A percentile compares a stretch with the other conserved stretches of the same genome.
phyloP scores from a whole-genome alignment of 2,329 filamentous ascomycete genomes.

The Exophiala xenobiotica region DNA sequence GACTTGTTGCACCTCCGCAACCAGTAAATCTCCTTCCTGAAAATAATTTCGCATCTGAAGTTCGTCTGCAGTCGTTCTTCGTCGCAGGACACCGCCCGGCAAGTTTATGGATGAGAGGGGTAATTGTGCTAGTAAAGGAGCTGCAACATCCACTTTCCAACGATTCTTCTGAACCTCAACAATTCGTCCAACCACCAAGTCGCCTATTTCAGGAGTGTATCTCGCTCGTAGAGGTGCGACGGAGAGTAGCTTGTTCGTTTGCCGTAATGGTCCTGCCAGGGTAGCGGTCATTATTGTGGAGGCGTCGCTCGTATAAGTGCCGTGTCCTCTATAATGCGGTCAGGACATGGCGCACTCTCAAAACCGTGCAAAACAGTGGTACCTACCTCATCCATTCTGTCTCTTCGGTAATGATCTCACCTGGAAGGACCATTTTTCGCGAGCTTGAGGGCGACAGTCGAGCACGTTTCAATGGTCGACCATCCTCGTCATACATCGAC shows the following conservation, averaged over 20 bases:
- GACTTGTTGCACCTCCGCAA: conserved; percentile 90
- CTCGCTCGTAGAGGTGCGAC: conserved; percentile 86
- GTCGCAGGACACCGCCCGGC: conserved; percentile 85
- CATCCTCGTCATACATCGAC: conserved; percentile 48
- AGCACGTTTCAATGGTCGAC: conserved; percentile 42
- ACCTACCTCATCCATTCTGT: conserved; percentile 82
- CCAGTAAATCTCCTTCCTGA: conserved; percentile 86
- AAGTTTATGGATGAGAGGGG: conserved; percentile 90
- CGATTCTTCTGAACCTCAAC: conserved; percentile 89
- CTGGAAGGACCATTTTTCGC: conserved; percentile 75
- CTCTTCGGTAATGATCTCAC: conserved; percentile 82
- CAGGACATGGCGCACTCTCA: conserved; percentile 43
- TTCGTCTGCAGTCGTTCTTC: conserved; percentile 92
- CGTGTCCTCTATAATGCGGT: conserved; percentile 68
- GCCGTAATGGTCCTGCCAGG: conserved; percentile 83
- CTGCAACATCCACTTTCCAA: conserved; percentile 94
- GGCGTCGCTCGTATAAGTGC: conserved; percentile 63
- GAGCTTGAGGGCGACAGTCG: conserved; percentile 33
- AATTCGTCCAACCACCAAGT: conserved; percentile 90
- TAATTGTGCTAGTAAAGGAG: conserved; percentile 78
- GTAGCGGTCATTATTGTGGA: conserved; percentile 76
- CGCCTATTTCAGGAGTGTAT: conserved; percentile 94
- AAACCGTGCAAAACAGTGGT: conserved; percentile 30
- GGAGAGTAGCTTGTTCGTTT: conserved; percentile 95
- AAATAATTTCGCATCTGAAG: conserved; percentile 98